These are phyloP conservation scores for Ambrosiella xylebori DNA, from an alignment of 2,329 filamentous ascomycete genomes.

Conservation along the genomic window DNA sequence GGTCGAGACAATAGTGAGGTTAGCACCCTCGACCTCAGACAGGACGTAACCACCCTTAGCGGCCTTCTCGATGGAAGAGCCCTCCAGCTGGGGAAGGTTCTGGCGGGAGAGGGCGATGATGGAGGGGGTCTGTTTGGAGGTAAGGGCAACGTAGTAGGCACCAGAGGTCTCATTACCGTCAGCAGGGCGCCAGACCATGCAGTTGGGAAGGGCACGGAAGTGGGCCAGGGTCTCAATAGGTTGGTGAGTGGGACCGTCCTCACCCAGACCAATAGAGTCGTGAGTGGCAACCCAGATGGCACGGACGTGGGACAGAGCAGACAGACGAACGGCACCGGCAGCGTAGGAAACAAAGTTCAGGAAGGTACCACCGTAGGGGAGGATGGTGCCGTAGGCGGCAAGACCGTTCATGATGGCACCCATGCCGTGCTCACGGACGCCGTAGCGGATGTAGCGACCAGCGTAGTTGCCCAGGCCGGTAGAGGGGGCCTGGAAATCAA, in stretches of 20 bases:
- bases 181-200: conserved; percentile 97
- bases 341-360: conserved; percentile 99
- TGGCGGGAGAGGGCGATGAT: conserved; percentile 92
- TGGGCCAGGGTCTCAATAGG: conserved; percentile 96
- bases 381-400: conserved; percentile 82
- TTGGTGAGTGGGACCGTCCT: conserved; percentile 97
- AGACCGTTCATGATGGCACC: conserved; percentile 90
- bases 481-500: conserved; percentile 89
- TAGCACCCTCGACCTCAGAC: conserved; percentile 66
- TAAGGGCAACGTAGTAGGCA: conserved; percentile 91
- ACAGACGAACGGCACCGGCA: conserved; percentile 86
- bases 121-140: conserved; percentile 73
- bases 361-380: conserved; percentile 93
- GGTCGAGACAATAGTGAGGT: conserved; percentile 81
- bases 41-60: conserved; percentile 92
- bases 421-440: conserved; percentile 86
- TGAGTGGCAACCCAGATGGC: conserved; percentile 93
- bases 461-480: conserved; percentile 74
- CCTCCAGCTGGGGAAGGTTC: conserved; percentile 95
- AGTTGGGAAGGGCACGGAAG: conserved; percentile 97
- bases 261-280: conserved; percentile 97
- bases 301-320: conserved; percentile 76
- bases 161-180: conserved; percentile 97
- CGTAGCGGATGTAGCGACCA: conserved; percentile 84
- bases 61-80: conserved; percentile 73